A percentile compares a stretch with the other conserved stretches of the same genome.
Conservation (phyloP, 257 asterid genomes). For the Anisodus tanguticus region DNA sequence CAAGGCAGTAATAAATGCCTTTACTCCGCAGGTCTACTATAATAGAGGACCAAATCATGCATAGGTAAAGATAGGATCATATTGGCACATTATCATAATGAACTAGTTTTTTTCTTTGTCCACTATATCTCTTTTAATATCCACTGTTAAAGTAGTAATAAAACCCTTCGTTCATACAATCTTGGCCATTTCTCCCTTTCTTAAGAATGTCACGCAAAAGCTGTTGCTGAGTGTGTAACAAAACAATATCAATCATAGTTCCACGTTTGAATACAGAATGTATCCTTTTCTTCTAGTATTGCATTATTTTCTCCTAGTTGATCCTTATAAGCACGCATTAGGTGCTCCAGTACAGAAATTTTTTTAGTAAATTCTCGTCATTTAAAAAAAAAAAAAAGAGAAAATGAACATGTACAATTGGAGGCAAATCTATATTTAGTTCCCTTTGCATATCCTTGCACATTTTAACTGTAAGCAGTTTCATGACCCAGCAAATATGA, state of each 20-base stretch:
- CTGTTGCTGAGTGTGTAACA: not conserved
- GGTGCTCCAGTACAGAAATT: not conserved
- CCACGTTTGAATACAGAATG: not conserved
- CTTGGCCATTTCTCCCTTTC: constrained; percentile 23
- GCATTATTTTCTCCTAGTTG: constrained; percentile 1
- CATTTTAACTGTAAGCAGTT: not conserved
- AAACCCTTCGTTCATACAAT: not conserved
- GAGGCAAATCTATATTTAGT: not conserved
- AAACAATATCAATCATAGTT: not conserved
- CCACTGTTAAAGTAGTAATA: not conserved
- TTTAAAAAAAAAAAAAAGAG: not conserved
- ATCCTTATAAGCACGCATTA: not conserved
- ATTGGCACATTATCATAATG: not conserved
- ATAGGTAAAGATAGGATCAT: not conserved
- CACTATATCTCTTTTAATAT: not conserved
- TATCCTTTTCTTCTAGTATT: not conserved
- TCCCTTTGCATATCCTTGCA: not conserved
- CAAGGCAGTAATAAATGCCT: not conserved
- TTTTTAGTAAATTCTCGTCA: not conserved
- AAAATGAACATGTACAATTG: not conserved
- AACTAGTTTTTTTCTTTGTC: not conserved
- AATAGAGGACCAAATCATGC: not conserved
- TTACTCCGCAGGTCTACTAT: not conserved
- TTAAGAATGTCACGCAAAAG: not conserved
- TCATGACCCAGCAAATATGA: not conserved